phyloP scores from a whole-genome alignment of 371 early-diverging fungal genomes.

The Chytridiales sp. region DNA sequence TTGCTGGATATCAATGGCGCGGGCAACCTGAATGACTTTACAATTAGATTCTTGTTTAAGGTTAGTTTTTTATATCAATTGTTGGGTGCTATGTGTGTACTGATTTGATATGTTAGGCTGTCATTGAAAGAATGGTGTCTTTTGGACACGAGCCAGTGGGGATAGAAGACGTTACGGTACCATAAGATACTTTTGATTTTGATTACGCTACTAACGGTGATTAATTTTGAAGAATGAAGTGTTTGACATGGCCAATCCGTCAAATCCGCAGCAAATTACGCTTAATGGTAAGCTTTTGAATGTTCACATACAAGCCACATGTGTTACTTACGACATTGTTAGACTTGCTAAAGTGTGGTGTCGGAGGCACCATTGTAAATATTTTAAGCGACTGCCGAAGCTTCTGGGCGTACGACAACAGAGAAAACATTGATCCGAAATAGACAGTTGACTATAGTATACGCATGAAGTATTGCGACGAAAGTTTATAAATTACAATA shows the following conservation, averaged over 20 bases:
- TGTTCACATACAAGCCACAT: background rate
- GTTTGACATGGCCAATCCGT: conserved; percentile 56
- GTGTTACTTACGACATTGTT: background rate
- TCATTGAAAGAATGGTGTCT: conserved; percentile 37
- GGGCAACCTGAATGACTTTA: conserved; percentile 45
- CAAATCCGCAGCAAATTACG: conserved; percentile 26
- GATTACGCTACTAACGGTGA: background rate
- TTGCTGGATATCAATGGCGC: conserved; percentile 42
- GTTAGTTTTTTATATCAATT: conserved; percentile 12
- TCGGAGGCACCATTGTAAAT: conserved; percentile 49
- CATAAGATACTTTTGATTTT: conserved; percentile 9
- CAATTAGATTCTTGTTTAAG: conserved; percentile 39
- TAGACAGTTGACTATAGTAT: background rate
- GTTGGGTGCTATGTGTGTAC: background rate
- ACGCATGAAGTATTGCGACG: background rate
- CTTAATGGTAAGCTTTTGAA: conserved; percentile 27
- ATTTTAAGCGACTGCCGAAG: conserved; percentile 45
- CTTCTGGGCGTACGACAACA: conserved; percentile 39
- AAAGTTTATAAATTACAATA: background rate
- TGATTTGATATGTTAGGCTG: conserved; percentile 23
- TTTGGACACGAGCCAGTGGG: conserved; percentile 41
- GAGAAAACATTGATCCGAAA: conserved; percentile 19
- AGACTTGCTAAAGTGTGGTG: conserved; percentile 45
- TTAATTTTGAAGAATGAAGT: conserved; percentile 43
- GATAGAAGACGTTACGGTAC: conserved; percentile 43